Percentiles rank a stretch among this genome's conserved stretches.
phyloP scores from a whole-genome alignment of 2,329 filamentous ascomycete genomes.

The Fusarium secorum region DNA sequence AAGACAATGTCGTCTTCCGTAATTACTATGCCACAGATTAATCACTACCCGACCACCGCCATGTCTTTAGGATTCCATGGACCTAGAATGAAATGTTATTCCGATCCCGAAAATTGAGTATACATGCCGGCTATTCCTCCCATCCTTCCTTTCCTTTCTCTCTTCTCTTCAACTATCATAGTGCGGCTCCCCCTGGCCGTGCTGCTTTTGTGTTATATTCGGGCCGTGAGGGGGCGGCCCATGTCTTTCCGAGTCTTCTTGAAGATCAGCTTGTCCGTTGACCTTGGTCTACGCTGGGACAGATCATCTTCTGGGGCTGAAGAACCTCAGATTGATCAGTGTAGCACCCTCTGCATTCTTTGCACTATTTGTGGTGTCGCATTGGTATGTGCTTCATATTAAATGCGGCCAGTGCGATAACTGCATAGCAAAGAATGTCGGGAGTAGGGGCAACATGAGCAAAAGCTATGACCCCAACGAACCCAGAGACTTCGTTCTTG shows the following conservation, averaged over 20 bases:
- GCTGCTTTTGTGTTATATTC: not conserved
- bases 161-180: not conserved
- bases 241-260: not conserved
- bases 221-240: not conserved
- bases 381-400: not conserved
- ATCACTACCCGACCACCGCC: not conserved
- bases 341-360: not conserved
- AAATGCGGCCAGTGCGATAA: not conserved
- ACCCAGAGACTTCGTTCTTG: too few species aligned
- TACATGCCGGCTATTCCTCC: not conserved
- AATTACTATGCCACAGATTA: not conserved
- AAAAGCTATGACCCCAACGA: not conserved
- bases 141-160: not conserved
- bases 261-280: not conserved
- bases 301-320: not conserved
- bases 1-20: not conserved
- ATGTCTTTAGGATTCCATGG: not conserved
- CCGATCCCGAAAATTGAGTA: not conserved
- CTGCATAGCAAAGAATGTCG: not conserved
- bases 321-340: not conserved
- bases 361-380: not conserved
- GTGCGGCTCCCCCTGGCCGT: not conserved
- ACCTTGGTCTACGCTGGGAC: accelerated
- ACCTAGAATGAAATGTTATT: not conserved
- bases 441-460: not conserved